phyloP scores from a whole-genome alignment of 2,329 filamentous ascomycete species.

The Periconia macrospinosa region DNA sequence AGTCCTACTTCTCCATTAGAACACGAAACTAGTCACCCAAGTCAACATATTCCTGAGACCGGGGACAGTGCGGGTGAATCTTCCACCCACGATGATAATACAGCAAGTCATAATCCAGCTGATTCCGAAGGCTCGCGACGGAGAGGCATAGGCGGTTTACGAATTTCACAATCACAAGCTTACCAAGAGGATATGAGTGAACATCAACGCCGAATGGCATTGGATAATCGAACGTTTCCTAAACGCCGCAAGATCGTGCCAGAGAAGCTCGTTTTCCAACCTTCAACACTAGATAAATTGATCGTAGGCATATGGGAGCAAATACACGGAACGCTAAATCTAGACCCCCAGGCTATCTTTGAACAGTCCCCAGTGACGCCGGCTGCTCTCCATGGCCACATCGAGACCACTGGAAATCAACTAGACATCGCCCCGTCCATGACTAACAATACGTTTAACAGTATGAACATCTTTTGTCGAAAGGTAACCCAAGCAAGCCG shows the following conservation, averaged over 20 bases:
- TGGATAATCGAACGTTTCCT: constrained; percentile 33
- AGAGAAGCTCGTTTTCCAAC: constrained; percentile 48
- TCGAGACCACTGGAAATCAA: constrained; percentile 10
- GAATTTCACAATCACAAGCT: constrained; percentile 26
- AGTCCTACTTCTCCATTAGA: constrained; percentile 16
- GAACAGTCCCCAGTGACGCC: constrained; percentile 34
- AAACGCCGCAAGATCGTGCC: constrained; percentile 35
- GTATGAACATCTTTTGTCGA: constrained; percentile 48
- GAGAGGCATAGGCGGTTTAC: constrained; percentile 31
- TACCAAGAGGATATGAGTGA: constrained; percentile 34
- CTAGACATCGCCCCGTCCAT: constrained; percentile 12
- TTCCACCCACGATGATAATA: not conserved
- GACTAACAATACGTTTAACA: constrained; percentile 33
- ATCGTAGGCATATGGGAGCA: constrained; percentile 55
- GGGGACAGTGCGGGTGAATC: constrained; percentile 6
- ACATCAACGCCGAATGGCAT: constrained; percentile 37
- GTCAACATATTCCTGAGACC: not conserved
- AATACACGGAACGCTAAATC: constrained; percentile 46
- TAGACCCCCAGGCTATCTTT: constrained; percentile 44
- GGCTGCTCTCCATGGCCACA: constrained; percentile 12
- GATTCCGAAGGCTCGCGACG: constrained; percentile 10
- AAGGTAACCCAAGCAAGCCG: constrained; percentile 55
- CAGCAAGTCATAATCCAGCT: not conserved
- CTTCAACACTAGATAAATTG: constrained; percentile 53
- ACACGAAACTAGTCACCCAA: not conserved